Percentiles rank a stretch among this genome's conserved stretches.
These are phyloP conservation scores for Spinacia oleracea DNA, from an alignment of 179 eudicot genomes.

Conservation along the genomic window DNA sequence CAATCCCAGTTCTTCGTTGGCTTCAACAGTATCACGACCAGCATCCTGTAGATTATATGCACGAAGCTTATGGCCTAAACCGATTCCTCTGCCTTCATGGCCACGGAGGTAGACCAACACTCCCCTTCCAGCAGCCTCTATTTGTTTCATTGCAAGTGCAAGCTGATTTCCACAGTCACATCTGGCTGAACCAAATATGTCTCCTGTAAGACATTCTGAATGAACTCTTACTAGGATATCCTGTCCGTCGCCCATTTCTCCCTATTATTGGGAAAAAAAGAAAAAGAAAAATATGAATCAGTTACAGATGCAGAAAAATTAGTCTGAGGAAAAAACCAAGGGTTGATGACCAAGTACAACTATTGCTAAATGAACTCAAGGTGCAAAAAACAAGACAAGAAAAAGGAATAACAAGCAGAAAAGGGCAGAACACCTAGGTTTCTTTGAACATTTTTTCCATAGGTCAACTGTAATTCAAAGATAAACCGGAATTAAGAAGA, in stretches of 20 bases:
- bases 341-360: background rate
- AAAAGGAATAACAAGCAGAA: background rate
- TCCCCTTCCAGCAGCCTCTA: conserved; percentile 86
- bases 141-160: conserved; percentile 85
- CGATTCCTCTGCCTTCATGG: conserved; percentile 95
- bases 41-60: conserved; percentile 90
- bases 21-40: conserved; percentile 93
- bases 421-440: background rate
- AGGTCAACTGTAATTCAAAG: background rate
- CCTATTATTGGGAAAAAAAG: conserved; percentile 40
- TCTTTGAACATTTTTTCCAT: background rate
- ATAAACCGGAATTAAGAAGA: background rate
- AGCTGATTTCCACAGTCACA: conserved; percentile 91
- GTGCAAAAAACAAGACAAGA: background rate
- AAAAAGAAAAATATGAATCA: background rate
- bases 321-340: background rate
- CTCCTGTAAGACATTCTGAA: conserved; percentile 95
- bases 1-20: conserved; percentile 85
- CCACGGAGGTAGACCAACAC: conserved; percentile 90
- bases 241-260: conserved; percentile 84
- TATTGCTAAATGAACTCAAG: background rate
- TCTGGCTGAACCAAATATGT: conserved; percentile 91
- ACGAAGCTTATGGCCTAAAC: conserved; percentile 92
- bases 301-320: background rate
- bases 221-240: conserved; percentile 92